These are phyloP conservation scores for Paecilomyces formosus DNA, from an alignment of 2,329 filamentous ascomycete species.

Conservation along the genomic window DNA sequence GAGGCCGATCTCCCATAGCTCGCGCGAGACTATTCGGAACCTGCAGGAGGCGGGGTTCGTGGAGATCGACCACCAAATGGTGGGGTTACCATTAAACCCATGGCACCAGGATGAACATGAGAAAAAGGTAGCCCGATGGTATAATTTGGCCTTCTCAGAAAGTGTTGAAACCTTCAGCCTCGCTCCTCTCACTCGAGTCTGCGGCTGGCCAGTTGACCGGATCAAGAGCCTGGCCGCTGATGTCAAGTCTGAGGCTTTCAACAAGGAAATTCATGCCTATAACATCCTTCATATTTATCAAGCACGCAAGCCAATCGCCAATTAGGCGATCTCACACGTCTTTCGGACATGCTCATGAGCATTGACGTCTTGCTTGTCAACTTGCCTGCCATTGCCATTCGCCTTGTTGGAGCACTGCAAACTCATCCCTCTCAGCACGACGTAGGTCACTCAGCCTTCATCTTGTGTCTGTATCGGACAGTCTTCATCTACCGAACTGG, in stretches of 20 bases:
- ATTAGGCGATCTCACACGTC: constrained; percentile 5
- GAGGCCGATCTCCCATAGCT: constrained; percentile 59
- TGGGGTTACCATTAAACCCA: constrained; percentile 64
- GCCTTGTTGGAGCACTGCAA: no score
- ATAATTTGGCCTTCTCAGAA: constrained; percentile 68
- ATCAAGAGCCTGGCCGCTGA: constrained; percentile 56
- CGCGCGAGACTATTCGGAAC: constrained; percentile 48
- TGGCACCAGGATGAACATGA: constrained; percentile 60
- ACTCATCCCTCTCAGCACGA: background rate
- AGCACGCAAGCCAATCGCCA: constrained; percentile 28
- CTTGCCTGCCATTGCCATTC: no score
- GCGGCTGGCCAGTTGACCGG: constrained; percentile 53
- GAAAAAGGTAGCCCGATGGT: constrained; percentile 70
- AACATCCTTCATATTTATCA: constrained; percentile 46
- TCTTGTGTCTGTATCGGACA: background rate
- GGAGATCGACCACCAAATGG: constrained; percentile 64
- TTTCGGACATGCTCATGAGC: background rate
- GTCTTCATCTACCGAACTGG: background rate
- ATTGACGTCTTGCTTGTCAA: background rate
- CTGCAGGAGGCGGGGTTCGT: constrained; percentile 69
- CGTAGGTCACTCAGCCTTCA: background rate
- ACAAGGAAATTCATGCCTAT: constrained; percentile 62
- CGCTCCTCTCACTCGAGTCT: constrained; percentile 62
- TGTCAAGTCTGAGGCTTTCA: constrained; percentile 62
- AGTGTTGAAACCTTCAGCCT: constrained; percentile 67